Conservation (phyloP, 257 asterid species). For the Gentiana macrophylla region DNA sequence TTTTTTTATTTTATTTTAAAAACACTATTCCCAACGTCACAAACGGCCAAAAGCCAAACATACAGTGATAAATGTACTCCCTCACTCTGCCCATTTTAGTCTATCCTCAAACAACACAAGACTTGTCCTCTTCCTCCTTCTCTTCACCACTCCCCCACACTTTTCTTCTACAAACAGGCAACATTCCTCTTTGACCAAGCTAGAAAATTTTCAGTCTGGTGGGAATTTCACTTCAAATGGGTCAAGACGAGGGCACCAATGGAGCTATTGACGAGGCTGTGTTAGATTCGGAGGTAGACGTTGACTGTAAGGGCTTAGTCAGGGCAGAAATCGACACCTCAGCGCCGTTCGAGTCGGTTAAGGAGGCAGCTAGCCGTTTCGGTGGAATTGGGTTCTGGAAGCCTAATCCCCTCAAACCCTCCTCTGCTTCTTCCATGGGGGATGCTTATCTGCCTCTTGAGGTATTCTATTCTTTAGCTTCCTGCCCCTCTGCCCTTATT, state of each 20-base stretch:
- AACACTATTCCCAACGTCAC: too few species aligned
- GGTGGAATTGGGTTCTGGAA: slow-evolving; percentile 97
- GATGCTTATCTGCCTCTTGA: background rate
- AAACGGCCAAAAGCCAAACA: too few species aligned
- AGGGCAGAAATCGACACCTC: slow-evolving; percentile 87
- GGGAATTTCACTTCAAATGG: background rate
- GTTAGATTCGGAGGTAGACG: background rate
- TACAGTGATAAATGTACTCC: too few species aligned
- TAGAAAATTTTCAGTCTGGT: background rate
- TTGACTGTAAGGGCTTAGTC: background rate
- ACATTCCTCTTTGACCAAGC: too few species aligned
- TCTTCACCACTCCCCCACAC: too few species aligned
- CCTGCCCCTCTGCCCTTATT: too few species aligned
- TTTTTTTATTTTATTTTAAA: too few species aligned
- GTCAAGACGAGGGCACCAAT: slow-evolving; percentile 14
- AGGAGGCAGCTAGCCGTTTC: slow-evolving; percentile 75
- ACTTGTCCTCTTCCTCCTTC: too few species aligned
- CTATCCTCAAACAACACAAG: too few species aligned
- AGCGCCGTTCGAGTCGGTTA: slow-evolving; percentile 88
- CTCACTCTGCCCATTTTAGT: too few species aligned
- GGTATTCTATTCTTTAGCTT: too few species aligned
- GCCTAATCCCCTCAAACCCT: slow-evolving; percentile 33
- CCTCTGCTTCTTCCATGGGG: slow-evolving; percentile 11
- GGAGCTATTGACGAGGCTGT: background rate
- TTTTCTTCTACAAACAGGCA: background rate